These are phyloP conservation scores for Conticribra weissflogii DNA, from an alignment of 108 stramenopile species.

Conservation along the genomic window DNA sequence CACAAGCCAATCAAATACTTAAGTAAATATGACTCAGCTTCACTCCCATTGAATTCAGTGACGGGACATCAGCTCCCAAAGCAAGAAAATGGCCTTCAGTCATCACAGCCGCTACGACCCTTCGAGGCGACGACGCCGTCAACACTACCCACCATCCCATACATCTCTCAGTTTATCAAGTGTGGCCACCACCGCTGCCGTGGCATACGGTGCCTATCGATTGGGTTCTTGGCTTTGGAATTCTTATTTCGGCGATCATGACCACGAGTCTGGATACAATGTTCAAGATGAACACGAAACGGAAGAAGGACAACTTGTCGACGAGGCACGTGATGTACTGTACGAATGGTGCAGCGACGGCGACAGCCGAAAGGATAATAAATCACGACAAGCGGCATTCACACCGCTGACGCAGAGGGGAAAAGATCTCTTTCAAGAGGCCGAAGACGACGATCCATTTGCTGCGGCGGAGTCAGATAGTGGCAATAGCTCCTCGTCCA, in stretches of 20 bases:
- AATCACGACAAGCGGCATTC: neutral
- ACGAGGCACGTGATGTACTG: too few relatives aligned
- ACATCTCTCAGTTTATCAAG: neutral
- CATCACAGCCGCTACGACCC: too few relatives aligned
- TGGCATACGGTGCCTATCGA: conserved; percentile 37
- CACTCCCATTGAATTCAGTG: too few relatives aligned
- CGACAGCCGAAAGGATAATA: neutral
- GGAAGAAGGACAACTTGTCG: neutral
- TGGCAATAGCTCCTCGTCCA: neutral
- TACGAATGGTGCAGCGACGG: conserved; percentile 19
- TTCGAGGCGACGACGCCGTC: conserved; percentile 6
- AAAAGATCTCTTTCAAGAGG: neutral
- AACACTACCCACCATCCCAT: conserved; percentile 3
- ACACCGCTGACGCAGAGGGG: conserved; percentile 4
- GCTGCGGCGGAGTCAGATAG: neutral
- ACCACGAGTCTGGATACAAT: conserved; percentile 8
- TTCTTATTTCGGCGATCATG: conserved; percentile 15
- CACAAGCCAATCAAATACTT: too few relatives aligned
- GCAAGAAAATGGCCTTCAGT: too few relatives aligned
- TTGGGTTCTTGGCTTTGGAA: conserved; percentile 27
- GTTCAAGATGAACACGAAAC: neutral
- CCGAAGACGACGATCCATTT: neutral
- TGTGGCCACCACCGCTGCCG: conserved; percentile 19
- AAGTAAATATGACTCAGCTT: too few relatives aligned
- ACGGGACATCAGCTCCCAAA: too few relatives aligned